Base-by-base conservation (phyloP, 768 basidiomycete species). In the Nevesoporus exiguus region DNA sequence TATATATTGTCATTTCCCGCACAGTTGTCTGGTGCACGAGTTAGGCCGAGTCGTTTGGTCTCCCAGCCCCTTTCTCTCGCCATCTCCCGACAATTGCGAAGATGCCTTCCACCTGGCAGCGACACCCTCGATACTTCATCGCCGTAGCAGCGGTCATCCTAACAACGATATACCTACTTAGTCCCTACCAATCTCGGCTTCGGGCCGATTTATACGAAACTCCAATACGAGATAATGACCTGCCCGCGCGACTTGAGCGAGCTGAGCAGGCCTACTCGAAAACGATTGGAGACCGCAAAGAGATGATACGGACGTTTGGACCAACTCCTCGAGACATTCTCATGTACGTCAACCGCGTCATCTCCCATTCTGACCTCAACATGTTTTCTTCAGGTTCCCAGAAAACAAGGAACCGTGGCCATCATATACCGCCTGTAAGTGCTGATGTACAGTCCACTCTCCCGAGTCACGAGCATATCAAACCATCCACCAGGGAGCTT, bases 351-450 rank as follows among this genome's bases (percentile, higher is more conserved):
- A 17, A 39, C 40, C 29, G 19, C 34, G 27, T 34, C 54, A 33
- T 19, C 42, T 49, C n/a, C 31, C 57, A 37, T 53, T 54, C 33
- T 45, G 52, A 36, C 11, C 17, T 45, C 39, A 46, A 30, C 21
- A 9, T 39, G 51, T 42, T 34, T 37, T n/a, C 57, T 55, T 53
- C 54, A 82, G 81, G 60, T 83, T 83, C 63, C 81, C 81, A 24
- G 72, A 78, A 31, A 73, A 78, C 57, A 73, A 72, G 45, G 60
- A 72, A 4, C 82, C 81, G 4, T 83, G 79, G 80, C 80, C 80
- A 19, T 70, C 80, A 5, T 83, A 83, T 60, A 83, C 81, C 17
- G 76, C 78, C 46, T 82, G 82, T 83, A 60, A 62, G 81, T 74
- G 21, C 33, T 9, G 29, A 21, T 6, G 15, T 33, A 22, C 34